phyloP scores from a whole-genome alignment of 495 filamentous ascomycete species.

The Bathelium albidoporum region DNA sequence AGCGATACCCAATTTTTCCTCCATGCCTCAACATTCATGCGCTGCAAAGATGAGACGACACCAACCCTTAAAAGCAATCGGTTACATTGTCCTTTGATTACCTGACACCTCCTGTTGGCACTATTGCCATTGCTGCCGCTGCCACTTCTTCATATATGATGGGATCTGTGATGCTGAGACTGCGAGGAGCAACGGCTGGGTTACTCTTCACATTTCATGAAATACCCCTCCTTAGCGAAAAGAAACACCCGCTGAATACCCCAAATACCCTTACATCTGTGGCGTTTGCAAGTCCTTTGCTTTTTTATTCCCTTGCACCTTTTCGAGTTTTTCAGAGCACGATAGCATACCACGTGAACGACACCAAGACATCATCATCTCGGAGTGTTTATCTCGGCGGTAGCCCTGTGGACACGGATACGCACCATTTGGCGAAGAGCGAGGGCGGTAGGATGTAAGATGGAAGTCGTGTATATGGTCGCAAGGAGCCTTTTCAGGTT shows the following conservation, averaged over 20 bases:
- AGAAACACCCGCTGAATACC: neutral
- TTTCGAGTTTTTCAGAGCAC: neutral
- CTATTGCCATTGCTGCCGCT: neutral
- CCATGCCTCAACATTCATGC: neutral
- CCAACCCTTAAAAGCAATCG: neutral
- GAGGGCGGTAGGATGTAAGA: neutral
- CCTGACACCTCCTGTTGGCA: neutral
- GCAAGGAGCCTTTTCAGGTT: neutral
- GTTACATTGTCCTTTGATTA: neutral
- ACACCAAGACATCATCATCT: neutral
- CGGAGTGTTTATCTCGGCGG: neutral
- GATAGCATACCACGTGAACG: neutral
- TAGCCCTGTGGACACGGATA: neutral
- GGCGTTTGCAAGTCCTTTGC: neutral
- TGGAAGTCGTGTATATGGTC: neutral
- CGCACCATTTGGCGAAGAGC: neutral
- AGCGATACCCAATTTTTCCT: slow-evolving; percentile 5
- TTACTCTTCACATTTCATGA: neutral
- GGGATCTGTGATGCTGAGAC: neutral
- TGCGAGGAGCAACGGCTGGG: neutral
- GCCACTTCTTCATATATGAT: neutral
- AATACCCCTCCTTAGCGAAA: slow-evolving; percentile 2
- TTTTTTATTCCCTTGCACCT: neutral
- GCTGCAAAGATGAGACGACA: neutral
- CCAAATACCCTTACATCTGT: slow-evolving; percentile 1